These are phyloP conservation scores for Starmerella sp. DNA, from an alignment of 805 yeast species.

Conservation along the genomic window DNA sequence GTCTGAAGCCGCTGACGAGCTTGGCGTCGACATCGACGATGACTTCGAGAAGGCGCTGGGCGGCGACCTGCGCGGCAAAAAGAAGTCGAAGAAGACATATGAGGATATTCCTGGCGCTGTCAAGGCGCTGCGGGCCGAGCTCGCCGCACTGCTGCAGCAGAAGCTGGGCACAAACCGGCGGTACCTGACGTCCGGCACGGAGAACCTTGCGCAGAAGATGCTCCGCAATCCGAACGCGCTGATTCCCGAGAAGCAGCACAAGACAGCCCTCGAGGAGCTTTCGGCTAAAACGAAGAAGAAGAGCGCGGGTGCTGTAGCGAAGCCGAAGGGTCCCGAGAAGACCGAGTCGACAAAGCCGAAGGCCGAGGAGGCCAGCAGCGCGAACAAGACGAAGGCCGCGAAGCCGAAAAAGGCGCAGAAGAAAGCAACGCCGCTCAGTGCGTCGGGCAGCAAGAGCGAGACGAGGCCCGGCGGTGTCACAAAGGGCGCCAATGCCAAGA, in stretches of 20 bases:
- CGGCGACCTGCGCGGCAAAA: constrained; percentile 34
- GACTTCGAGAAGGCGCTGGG: constrained; percentile 12
- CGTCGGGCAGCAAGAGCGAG: background rate
- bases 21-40: constrained; percentile 73
- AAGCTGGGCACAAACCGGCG: constrained; percentile 23
- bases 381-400: background rate
- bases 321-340: no score
- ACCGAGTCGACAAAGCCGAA: no score
- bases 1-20: constrained; percentile 81
- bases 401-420: background rate
- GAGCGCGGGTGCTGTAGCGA: background rate
- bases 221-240: constrained; percentile 17
- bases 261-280: constrained; percentile 22
- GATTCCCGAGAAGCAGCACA: constrained; percentile 18
- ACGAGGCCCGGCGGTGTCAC: background rate
- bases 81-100: constrained; percentile 38
- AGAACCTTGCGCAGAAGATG: constrained; percentile 28
- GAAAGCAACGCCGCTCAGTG: background rate
- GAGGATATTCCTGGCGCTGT: constrained; percentile 4
- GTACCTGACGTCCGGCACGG: constrained; percentile 28
- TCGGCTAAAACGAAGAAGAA: constrained; percentile 3
- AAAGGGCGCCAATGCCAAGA: background rate
- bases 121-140: constrained; percentile 20
- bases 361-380: no score
- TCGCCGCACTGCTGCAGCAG: constrained; percentile 20